phyloP scores from a whole-genome alignment of 345 rosid genomes.

The Salix koriyanagi region DNA sequence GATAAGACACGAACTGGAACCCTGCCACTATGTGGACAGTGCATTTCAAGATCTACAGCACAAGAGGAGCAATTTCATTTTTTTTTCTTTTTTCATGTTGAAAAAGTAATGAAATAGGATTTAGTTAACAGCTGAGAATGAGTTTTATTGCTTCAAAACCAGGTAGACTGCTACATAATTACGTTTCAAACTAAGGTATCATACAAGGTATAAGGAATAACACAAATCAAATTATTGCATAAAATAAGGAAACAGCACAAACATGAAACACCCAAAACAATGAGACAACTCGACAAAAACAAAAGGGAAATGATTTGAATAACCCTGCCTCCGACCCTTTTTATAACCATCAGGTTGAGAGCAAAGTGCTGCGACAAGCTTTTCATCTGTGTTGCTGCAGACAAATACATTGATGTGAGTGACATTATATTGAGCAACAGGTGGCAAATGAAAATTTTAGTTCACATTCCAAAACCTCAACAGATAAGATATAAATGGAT shows the following conservation, averaged over 20 bases:
- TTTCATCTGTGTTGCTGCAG: slow-evolving; percentile 86
- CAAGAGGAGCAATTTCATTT: neutral
- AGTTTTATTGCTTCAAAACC: neutral
- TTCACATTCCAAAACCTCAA: slow-evolving; percentile 15
- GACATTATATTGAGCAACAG: neutral
- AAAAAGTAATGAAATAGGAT: no score
- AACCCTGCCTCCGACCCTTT: slow-evolving; percentile 50
- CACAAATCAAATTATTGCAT: neutral
- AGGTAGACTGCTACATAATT: neutral
- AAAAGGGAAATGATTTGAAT: neutral
- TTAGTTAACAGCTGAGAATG: neutral
- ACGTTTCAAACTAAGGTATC: neutral
- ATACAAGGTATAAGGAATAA: neutral
- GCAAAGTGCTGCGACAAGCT: slow-evolving; percentile 90
- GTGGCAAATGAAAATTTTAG: slow-evolving; percentile 1
- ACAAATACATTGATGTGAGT: slow-evolving; percentile 20
- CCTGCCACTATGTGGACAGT: neutral
- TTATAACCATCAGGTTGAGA: slow-evolving; percentile 46
- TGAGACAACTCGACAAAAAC: neutral
- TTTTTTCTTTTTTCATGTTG: no score
- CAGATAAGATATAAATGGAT: neutral
- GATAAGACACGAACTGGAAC: neutral
- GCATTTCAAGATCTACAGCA: neutral
- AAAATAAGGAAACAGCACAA: neutral
- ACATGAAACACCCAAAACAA: neutral